phyloP scores from a whole-genome alignment of 805 yeast species.

The Wickerhamomyces canadensis region DNA sequence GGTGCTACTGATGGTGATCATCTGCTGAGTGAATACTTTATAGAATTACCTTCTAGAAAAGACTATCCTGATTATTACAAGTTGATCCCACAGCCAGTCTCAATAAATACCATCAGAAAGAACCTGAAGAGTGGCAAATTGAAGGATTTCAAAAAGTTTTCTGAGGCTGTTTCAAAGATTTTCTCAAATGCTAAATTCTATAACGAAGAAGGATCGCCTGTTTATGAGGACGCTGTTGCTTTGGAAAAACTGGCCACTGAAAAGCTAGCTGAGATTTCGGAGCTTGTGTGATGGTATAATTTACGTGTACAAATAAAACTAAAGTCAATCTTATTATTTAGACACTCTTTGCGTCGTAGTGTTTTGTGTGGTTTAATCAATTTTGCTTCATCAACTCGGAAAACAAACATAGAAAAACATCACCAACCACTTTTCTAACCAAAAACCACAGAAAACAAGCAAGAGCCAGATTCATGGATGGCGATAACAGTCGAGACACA shows the following conservation, averaged over 20 bases:
- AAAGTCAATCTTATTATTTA: too few species aligned
- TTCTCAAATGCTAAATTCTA: constrained; percentile 81
- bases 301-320: too few species aligned
- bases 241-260: constrained; percentile 77
- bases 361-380: too few species aligned
- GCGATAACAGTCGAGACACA: too few species aligned
- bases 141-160: constrained; percentile 39
- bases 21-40: constrained; percentile 48
- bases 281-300: too few species aligned
- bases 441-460: too few species aligned
- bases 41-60: constrained; percentile 64
- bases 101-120: constrained; percentile 55
- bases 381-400: too few species aligned
- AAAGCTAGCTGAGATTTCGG: constrained; percentile 13
- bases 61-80: constrained; percentile 81
- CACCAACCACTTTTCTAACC: too few species aligned
- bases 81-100: constrained; percentile 52
- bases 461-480: too few species aligned
- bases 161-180: constrained; percentile 64
- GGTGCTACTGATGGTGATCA: constrained; percentile 43
- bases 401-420: too few species aligned
- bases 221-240: constrained; percentile 69
- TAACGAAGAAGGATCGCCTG: constrained; percentile 88
- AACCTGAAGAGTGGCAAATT: constrained; percentile 48
- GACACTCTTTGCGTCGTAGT: too few species aligned